These are phyloP conservation scores for Fusarium agapanthi DNA, from an alignment of 2,329 filamentous ascomycete genomes.

Conservation along the genomic window DNA sequence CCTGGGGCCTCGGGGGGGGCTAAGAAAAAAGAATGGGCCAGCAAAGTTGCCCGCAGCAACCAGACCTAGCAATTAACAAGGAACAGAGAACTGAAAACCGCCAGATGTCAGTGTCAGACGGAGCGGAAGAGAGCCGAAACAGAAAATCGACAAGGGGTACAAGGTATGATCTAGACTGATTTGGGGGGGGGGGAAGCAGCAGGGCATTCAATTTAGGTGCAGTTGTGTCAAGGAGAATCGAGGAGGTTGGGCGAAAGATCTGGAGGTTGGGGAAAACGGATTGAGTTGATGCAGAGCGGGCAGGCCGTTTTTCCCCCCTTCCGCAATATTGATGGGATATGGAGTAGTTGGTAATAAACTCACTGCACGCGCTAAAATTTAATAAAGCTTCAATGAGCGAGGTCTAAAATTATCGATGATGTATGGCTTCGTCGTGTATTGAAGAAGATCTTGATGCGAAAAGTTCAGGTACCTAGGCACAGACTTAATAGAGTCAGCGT, in stretches of 20 bases:
- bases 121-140: conserved; percentile 24
- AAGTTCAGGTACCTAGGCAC: not conserved
- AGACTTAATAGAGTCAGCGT: not conserved
- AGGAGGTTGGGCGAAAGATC: conserved; percentile 21
- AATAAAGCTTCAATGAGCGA: not conserved
- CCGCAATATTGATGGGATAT: not conserved
- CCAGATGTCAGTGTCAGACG: conserved; percentile 18
- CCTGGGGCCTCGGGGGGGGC: conserved; percentile 5
- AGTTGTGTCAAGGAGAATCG: conserved; percentile 12
- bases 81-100: not conserved
- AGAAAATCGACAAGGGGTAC: not conserved
- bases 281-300: conserved; percentile 8
- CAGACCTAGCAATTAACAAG: conserved; percentile 22
- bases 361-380: conserved; percentile 12
- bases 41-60: conserved; percentile 42
- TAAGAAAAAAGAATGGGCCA: conserved; percentile 34
- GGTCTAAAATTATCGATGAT: conserved; percentile 8
- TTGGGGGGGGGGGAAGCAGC: not conserved
- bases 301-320: conserved; percentile 16
- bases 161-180: conserved; percentile 3
- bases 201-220: conserved; percentile 27
- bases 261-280: conserved; percentile 28
- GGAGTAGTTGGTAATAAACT: conserved; percentile 4
- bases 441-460: not conserved
- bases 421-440: not conserved